phyloP scores from a whole-genome alignment of 441 rosid species.

The Eutrema salsugineum region DNA sequence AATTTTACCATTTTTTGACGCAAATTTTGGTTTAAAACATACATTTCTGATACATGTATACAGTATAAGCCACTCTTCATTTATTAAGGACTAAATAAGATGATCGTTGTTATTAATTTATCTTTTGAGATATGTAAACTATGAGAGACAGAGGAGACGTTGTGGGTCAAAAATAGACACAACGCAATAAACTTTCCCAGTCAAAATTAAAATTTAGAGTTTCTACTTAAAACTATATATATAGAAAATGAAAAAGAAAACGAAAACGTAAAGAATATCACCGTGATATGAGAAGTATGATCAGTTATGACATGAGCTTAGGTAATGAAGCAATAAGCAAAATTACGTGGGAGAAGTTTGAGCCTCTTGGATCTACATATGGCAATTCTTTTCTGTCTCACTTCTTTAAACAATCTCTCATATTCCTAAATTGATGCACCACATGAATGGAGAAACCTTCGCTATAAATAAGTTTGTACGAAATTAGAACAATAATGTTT shows the following conservation, averaged over 20 bases:
- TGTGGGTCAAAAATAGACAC: background rate
- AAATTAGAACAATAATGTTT: no score
- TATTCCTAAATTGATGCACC: background rate
- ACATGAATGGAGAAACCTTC: background rate
- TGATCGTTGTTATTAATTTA: no score
- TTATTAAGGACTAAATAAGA: no score
- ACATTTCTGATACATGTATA: background rate
- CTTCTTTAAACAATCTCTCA: background rate
- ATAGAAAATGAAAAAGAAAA: no score
- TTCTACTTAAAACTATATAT: no score
- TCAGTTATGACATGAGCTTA: background rate
- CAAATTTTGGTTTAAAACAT: background rate
- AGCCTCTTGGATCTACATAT: background rate
- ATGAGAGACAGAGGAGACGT: background rate
- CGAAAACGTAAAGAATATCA: background rate
- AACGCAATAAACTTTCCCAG: background rate
- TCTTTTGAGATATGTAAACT: no score
- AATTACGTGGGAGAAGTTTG: background rate
- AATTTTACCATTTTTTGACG: background rate
- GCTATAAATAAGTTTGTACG: no score
- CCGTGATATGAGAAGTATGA: background rate
- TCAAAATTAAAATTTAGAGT: background rate
- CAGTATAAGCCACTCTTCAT: background rate
- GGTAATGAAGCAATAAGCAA: background rate
- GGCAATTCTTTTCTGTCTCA: background rate